phyloP scores from a whole-genome alignment of 768 basidiomycete genomes.

The Hericium alpestre region DNA sequence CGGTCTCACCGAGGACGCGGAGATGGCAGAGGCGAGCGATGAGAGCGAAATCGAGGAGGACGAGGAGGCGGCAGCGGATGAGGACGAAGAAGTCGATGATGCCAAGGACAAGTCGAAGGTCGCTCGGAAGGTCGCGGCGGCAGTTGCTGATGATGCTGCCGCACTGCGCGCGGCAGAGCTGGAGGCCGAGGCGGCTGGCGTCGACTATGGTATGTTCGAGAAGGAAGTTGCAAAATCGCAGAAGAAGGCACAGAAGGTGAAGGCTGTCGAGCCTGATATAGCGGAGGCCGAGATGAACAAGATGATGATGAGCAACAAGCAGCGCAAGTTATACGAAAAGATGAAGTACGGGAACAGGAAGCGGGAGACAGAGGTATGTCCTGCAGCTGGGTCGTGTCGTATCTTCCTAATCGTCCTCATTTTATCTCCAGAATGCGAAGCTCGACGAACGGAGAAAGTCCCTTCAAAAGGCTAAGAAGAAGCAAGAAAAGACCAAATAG shows the following conservation, averaged over 20 bases:
- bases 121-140: constrained; percentile 23
- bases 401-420: constrained; percentile 6
- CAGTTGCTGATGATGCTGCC: constrained; percentile 46
- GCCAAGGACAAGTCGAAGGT: constrained; percentile 20
- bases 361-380: constrained; percentile 66
- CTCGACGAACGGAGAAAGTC: constrained; percentile 49
- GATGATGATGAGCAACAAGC: constrained; percentile 96
- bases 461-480: constrained; percentile 43
- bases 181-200: constrained; percentile 80
- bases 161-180: constrained; percentile 80
- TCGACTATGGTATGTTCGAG: constrained; percentile 73
- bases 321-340: constrained; percentile 86
- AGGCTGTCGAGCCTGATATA: constrained; percentile 15
- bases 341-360: constrained; percentile 82
- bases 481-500: constrained; percentile 22
- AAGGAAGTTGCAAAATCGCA: constrained; percentile 56
- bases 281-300: constrained; percentile 83
- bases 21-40: constrained; percentile 21
- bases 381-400: background rate
- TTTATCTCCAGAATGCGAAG: constrained; percentile 39
- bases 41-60: constrained; percentile 23
- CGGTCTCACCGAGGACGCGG: constrained; percentile 25
- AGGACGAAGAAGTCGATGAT: constrained; percentile 10
- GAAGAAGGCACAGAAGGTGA: constrained; percentile 29
- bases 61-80: constrained; percentile 22